Percentiles rank a stretch among this genome's conserved stretches.
Evolutionary conservation across 106 monocot species (phyloP).

Genomic region (Dioscorea alata): DNA sequence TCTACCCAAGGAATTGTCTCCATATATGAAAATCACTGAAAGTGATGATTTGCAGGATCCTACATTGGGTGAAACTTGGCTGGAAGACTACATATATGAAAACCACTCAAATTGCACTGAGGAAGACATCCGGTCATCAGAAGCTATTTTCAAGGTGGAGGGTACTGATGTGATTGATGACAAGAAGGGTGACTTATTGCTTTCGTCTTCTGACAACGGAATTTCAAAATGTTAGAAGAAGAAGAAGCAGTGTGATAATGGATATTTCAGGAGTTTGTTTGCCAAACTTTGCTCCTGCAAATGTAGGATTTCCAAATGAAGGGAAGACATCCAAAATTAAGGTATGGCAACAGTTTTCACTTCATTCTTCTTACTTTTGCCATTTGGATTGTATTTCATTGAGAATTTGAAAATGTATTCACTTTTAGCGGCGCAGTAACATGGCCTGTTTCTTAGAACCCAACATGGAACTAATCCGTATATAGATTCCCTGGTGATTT

Average conservation of each 20-base stretch:
- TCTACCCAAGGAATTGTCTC: neutral
- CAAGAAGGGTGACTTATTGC: too few relatives aligned
- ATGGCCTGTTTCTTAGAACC: neutral
- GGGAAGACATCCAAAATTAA: constrained; percentile 4
- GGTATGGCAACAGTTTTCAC: constrained; percentile 8
- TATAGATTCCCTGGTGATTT: neutral
- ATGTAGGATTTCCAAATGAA: constrained; percentile 2
- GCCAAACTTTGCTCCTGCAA: neutral
- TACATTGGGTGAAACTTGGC: neutral
- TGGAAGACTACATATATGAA: neutral
- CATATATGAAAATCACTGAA: neutral
- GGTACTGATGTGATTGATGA: neutral
- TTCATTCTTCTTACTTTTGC: neutral
- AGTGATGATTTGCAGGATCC: neutral
- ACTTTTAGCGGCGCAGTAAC: neutral
- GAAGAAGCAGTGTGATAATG: neutral
- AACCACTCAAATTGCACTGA: neutral
- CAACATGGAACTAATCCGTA: too few relatives aligned
- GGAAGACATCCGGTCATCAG: neutral
- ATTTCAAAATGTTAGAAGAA: neutral
- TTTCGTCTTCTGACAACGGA: neutral
- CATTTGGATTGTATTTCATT: neutral
- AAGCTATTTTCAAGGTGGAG: neutral
- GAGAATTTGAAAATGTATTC: neutral
- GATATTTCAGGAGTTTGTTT: neutral